Conservation (phyloP, 257 asterid species). For the Catharanthus roseus region DNA sequence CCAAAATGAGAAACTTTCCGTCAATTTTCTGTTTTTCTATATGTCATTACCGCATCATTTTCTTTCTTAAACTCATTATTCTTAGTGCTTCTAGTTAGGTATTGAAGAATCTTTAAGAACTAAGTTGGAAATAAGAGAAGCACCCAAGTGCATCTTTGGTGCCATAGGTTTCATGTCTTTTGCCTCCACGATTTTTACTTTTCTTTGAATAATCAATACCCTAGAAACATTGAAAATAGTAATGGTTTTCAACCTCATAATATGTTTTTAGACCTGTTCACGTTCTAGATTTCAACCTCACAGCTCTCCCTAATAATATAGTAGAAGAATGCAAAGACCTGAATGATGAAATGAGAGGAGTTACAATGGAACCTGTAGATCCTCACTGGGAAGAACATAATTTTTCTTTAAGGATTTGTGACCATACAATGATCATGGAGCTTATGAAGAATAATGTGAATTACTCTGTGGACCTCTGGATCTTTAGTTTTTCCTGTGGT, state of each 20-base stretch:
- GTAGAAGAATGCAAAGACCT: background rate
- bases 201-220: background rate
- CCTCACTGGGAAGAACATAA: background rate
- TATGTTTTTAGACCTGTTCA: background rate
- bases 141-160: background rate
- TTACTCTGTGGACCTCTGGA: background rate
- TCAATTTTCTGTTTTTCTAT: background rate
- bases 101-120: background rate
- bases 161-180: background rate
- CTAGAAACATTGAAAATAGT: background rate
- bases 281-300: background rate
- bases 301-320: background rate
- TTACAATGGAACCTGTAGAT: background rate
- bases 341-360: background rate
- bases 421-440: background rate
- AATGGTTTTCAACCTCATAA: background rate
- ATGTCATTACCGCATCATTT: background rate
- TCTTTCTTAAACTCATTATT: background rate
- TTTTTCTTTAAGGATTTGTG: background rate
- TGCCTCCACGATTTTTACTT: background rate
- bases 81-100: background rate
- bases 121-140: background rate
- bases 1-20: background rate
- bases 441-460: background rate
- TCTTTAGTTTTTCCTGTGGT: slow-evolving; percentile 20